A percentile compares a stretch with the other conserved stretches of the same genome.
Conservation (phyloP, 768 basidiomycete genomes). For the Trametes villosa region DNA sequence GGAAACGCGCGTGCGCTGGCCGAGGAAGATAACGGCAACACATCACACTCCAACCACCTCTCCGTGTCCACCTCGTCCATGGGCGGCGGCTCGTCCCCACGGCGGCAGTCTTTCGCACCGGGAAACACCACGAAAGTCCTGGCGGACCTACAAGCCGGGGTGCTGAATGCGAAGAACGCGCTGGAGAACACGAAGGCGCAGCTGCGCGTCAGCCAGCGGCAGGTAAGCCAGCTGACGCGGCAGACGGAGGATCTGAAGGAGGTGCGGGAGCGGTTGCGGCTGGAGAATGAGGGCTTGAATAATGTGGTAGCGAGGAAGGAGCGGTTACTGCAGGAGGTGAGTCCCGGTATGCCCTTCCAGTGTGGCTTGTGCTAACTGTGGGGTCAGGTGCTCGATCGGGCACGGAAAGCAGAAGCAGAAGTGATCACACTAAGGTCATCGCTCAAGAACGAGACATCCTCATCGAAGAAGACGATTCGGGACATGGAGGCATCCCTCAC, state of each 20-base stretch:
- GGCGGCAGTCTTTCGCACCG: constrained; percentile 65
- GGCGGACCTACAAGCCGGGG: constrained; percentile 84
- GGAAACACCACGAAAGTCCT: constrained; percentile 87
- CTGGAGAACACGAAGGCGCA: constrained; percentile 88
- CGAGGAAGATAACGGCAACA: constrained; percentile 64
- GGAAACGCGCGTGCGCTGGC: constrained; percentile 86
- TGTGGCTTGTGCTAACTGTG: not conserved
- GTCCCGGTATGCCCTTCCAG: constrained; percentile 19
- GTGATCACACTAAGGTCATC: constrained; percentile 67
- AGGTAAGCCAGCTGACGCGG: constrained; percentile 81
- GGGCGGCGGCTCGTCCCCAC: constrained; percentile 50
- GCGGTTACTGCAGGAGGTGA: constrained; percentile 81
- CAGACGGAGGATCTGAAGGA: constrained; percentile 91
- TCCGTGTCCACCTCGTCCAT: constrained; percentile 41
- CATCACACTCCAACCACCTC: constrained; percentile 27
- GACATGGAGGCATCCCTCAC: constrained; percentile 79
- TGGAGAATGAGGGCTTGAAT: constrained; percentile 88
- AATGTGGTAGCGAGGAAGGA: constrained; percentile 90
- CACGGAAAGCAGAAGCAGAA: constrained; percentile 84
- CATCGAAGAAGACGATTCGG: constrained; percentile 73
- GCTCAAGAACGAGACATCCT: constrained; percentile 72
- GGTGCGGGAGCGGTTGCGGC: constrained; percentile 74
- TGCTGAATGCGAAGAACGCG: constrained; percentile 76
- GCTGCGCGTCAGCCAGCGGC: constrained; percentile 77
- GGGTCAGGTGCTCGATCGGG: constrained; percentile 66